A percentile compares a stretch with the other conserved stretches of the same genome.
phyloP scores from a whole-genome alignment of 768 basidiomycete species.

The Boletus pseudopeckii region DNA sequence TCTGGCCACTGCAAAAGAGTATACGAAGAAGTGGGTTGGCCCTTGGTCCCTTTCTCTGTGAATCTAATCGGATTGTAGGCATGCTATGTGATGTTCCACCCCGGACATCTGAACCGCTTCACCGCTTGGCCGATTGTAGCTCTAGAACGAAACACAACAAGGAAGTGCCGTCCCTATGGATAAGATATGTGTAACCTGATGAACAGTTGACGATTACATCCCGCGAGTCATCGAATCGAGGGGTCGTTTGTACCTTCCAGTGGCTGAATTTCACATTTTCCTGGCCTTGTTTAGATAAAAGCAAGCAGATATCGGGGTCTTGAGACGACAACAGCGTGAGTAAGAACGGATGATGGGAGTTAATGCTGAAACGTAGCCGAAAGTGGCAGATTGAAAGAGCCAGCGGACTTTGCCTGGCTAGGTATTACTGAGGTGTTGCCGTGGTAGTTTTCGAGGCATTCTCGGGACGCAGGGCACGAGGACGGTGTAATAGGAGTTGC shows the following conservation, averaged over 20 bases:
- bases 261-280: slow-evolving; percentile 5
- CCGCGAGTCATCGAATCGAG: slow-evolving; percentile 4
- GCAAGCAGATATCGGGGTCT: background rate
- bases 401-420: background rate
- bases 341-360: slow-evolving; percentile 7
- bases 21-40: slow-evolving; percentile 70
- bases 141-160: background rate
- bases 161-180: background rate
- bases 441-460: background rate
- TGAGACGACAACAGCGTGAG: background rate
- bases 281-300: slow-evolving; percentile 5
- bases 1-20: slow-evolving; percentile 72
- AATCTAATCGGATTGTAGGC: slow-evolving; percentile 13
- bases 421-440: slow-evolving; percentile 2
- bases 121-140: slow-evolving; percentile 10
- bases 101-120: background rate
- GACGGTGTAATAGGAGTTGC: background rate
- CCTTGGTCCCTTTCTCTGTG: background rate
- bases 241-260: background rate
- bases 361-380: slow-evolving; percentile 6
- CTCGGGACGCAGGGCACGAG: slow-evolving; percentile 2
- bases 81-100: slow-evolving; percentile 18
- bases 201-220: background rate
- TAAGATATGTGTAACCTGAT: slow-evolving; percentile 3
- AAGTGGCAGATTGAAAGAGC: slow-evolving; percentile 21